Base-by-base conservation (phyloP, 495 filamentous ascomycete genomes). In the Xylaria grammica region DNA sequence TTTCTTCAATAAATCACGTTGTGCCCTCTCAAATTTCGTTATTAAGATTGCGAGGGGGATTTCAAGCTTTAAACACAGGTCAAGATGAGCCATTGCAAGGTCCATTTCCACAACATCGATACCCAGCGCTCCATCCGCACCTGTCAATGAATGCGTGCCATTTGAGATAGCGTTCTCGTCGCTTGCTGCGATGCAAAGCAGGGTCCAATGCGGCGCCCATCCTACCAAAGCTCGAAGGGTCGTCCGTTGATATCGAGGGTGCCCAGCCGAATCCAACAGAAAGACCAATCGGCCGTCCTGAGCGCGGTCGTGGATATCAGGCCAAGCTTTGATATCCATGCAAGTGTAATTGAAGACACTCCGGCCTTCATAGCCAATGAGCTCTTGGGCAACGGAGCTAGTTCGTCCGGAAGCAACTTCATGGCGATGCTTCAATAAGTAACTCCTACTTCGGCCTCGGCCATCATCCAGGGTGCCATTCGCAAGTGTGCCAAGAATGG, bases 151-250 rank as follows among this genome's bases (percentile, higher is more conserved):
- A 44, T 87, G 84, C 38, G 79, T 68, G 1, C 85, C 77, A 40
- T 75, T 74, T 17, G 78, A 73, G 15, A 79, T 79, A 24, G 75
- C 70, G 0, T 79, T 80, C 40, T 89, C 85, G 65, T 90, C 88
- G 70, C 94, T 91, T 24, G 92, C 93, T 22, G 94, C 87, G 60
- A 97, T 88, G 69, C 96, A 96, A 11, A 97, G 84, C 48, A 96
- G 71, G 7, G 92, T 93, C 86, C 93, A 97, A 72, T 99, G 94
- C 22, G 95, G 95, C 22, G 91, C 92, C 93, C 95, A 99, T 56
- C 94, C 93, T 50, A 99, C 81, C n/a, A 98, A 79, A 0, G 93
- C 92, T 56, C 94, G 84, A 32, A 98, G 79, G 4, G 90, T 93
- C 1, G 96, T 97, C 61, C 94, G 87, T 44, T 93, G 82, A 76